These are phyloP conservation scores for Panaeolus cyanescens DNA, from an alignment of 768 basidiomycete species.

Conservation along the genomic window DNA sequence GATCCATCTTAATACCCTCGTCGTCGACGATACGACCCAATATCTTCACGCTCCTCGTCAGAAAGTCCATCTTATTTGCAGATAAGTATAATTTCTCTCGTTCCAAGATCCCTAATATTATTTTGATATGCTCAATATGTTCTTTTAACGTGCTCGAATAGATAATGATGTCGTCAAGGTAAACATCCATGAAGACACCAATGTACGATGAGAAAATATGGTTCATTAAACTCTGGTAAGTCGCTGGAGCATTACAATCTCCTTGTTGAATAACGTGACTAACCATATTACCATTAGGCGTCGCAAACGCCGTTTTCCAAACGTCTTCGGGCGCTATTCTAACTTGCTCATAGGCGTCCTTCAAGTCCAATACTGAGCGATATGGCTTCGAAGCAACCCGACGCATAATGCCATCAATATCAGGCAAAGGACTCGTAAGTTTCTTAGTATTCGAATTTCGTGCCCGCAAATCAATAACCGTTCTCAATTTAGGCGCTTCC, in stretches of 20 bases:
- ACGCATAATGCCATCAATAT: constrained; percentile 24
- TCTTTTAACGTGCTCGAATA: constrained; percentile 38
- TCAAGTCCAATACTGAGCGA: constrained; percentile 31
- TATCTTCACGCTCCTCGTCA: constrained; percentile 28
- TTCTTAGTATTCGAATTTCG: constrained; percentile 38
- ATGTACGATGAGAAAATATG: constrained; percentile 36
- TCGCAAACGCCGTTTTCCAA: constrained; percentile 26
- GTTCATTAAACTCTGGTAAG: constrained; percentile 46
- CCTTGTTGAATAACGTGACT: constrained; percentile 35
- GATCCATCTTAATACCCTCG: constrained; percentile 39
- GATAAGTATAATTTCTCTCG: constrained; percentile 35
- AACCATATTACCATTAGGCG: constrained; percentile 44
- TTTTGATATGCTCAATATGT: constrained; percentile 30
- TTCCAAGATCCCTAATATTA: constrained; percentile 30
- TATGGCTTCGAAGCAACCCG: constrained; percentile 19
- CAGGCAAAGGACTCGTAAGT: constrained; percentile 26
- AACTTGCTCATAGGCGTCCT: constrained; percentile 40
- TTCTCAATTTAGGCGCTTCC: constrained; percentile 20
- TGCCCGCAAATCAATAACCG: constrained; percentile 32
- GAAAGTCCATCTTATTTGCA: constrained; percentile 30
- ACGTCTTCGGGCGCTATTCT: constrained; percentile 29
- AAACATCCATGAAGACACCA: constrained; percentile 40
- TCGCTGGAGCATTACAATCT: constrained; percentile 37
- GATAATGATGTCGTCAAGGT: constrained; percentile 33
- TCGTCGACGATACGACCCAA: constrained; percentile 27